phyloP scores from a whole-genome alignment of 2,329 filamentous ascomycete species.

The Thermoascus crustaceus region DNA sequence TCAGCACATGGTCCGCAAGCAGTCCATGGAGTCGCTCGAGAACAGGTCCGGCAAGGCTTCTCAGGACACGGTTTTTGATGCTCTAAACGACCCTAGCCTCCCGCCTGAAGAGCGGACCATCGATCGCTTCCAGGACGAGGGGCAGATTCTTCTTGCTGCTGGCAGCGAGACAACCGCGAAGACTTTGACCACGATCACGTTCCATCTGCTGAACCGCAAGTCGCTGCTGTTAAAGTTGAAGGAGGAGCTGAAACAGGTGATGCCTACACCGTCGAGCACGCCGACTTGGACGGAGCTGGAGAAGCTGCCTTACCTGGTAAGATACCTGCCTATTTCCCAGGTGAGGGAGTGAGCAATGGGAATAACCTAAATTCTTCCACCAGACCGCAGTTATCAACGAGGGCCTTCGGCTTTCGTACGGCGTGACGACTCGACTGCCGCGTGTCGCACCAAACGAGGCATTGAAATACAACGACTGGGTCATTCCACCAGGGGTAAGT shows the following conservation, averaged over 20 bases:
- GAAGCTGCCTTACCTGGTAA: slow-evolving; percentile 33
- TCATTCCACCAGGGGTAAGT: slow-evolving; percentile 26
- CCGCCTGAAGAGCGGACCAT: slow-evolving; percentile 29
- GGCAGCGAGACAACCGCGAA: slow-evolving; percentile 30
- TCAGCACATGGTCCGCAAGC: slow-evolving; percentile 3
- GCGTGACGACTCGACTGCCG: slow-evolving; percentile 22
- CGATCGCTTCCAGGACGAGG: slow-evolving; percentile 25
- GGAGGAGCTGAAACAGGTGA: slow-evolving; percentile 19
- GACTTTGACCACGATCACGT: slow-evolving; percentile 22
- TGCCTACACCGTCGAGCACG: slow-evolving; percentile 17
- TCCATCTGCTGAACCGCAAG: slow-evolving; percentile 19
- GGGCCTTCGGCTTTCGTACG: slow-evolving; percentile 24
- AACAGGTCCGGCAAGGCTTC: slow-evolving; percentile 1
- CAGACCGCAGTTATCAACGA: slow-evolving; percentile 27
- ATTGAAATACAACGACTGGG: slow-evolving; percentile 24
- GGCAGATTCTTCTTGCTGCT: slow-evolving; percentile 22
- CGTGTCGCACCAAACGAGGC: slow-evolving; percentile 20
- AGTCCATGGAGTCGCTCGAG: slow-evolving; percentile 3
- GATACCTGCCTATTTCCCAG: no score
- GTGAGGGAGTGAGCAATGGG: no score
- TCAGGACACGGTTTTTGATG: slow-evolving; percentile 19
- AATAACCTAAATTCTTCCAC: no score
- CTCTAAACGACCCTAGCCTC: slow-evolving; percentile 26
- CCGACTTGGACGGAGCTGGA: slow-evolving; percentile 27
- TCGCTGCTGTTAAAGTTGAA: slow-evolving; percentile 15